Evolutionary conservation across 371 early-diverging fungal species (phyloP), one percentile per base, ranked within the genome.

Genomic region (Mucor indicus): DNA sequence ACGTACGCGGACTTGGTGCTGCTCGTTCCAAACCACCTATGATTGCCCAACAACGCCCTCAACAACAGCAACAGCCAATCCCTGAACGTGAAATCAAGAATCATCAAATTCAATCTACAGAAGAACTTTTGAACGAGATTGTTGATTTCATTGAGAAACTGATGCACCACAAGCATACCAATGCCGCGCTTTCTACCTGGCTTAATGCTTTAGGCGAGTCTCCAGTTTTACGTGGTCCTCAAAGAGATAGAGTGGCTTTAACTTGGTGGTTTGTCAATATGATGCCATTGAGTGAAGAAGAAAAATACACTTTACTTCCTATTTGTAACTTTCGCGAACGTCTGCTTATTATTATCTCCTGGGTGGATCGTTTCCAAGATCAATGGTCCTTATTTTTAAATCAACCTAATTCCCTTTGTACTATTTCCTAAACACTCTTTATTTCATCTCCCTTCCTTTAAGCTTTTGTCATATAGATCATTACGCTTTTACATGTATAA

Each of bases 191-290:
- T 23, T 17, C 57, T 0, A 50, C 31, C 21, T 59, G 62, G 59
- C 25, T 67, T 3, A 30, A 19, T 16, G 53, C 56, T 0, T n/a
- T 59, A 1, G 58, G 50, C 22, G 49, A 62, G 8, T 60, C 62
- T 1, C 62, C 67, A 25, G 25, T 29, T 3, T 27, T 51, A 9
- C 38, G 45, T 17, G 63, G 66, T 22, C 51, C 52, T 5, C 38
- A 44, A 62, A 48, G 56, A 7, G 62, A 61, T 45, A 50, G 66
- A 13, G 63, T 65, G 5, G 58, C 60, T 16, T 67, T 80, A 21
- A 63, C 64, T 12, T 84, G 75, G 62, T 82, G 85, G 83, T 57
- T 77, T 0, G 75, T 77, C 4, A 70, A 73, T 21, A 58, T 82
- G 41, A 48, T 82, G 38, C 83, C 83, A 1, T 44, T 82, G 5